Percentiles rank a stretch among this genome's conserved stretches.
These are phyloP conservation scores for Penicillium mononematosum DNA, from an alignment of 495 filamentous ascomycete species.

Conservation along the genomic window DNA sequence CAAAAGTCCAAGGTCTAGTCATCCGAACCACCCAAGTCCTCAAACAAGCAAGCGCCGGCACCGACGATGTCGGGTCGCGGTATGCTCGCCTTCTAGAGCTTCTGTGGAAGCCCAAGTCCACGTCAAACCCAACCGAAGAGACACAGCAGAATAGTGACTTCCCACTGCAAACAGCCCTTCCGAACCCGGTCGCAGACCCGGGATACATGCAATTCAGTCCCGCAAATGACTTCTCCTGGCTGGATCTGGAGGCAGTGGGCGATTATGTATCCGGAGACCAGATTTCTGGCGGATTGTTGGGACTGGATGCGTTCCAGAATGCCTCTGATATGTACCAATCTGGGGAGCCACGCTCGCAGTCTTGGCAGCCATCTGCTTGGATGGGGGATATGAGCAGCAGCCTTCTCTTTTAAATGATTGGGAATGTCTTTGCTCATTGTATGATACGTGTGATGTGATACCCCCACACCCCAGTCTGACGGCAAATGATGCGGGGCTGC, in stretches of 20 bases:
- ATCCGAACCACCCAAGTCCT: constrained; percentile 51
- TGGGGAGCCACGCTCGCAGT: constrained; percentile 35
- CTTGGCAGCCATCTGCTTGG: constrained; percentile 45
- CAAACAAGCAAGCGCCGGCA: constrained; percentile 51
- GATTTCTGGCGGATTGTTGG: constrained; percentile 38
- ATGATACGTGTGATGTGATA: background rate
- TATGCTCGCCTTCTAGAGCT: constrained; percentile 56
- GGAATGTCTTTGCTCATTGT: background rate
- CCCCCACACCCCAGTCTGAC: constrained; percentile 10
- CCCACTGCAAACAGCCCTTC: constrained; percentile 29
- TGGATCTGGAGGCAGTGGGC: constrained; percentile 56
- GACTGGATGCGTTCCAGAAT: constrained; percentile 42
- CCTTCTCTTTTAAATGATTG: constrained; percentile 37
- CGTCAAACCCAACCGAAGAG: constrained; percentile 26
- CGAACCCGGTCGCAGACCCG: constrained; percentile 33
- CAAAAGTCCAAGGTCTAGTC: constrained; percentile 52
- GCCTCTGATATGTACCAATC: constrained; percentile 30
- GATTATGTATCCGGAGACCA: constrained; percentile 54
- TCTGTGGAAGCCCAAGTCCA: constrained; percentile 46
- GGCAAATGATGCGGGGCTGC: constrained; percentile 30
- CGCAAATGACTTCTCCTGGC: constrained; percentile 58
- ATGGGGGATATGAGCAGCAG: constrained; percentile 44
- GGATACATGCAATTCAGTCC: constrained; percentile 49
- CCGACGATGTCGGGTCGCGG: constrained; percentile 54
- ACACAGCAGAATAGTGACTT: constrained; percentile 37